These are phyloP conservation scores for Vaccinium myrtillus DNA, from an alignment of 148 eudicot species.

Conservation along the genomic window DNA sequence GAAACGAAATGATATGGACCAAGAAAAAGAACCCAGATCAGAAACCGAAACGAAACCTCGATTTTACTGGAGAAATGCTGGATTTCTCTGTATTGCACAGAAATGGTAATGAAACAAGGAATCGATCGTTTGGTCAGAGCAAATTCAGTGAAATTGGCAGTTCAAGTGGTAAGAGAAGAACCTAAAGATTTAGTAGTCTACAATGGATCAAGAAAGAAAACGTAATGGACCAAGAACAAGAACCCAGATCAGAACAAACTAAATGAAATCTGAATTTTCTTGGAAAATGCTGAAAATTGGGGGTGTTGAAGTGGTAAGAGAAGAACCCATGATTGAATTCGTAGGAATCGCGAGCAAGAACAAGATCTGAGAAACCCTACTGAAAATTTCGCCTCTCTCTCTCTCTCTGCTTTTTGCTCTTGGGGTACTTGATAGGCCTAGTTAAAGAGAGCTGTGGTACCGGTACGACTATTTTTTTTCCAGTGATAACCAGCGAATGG, in stretches of 20 bases:
- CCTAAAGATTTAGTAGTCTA: too few species aligned
- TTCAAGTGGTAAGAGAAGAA: too few species aligned
- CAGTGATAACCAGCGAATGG: neutral
- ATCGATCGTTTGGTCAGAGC: too few species aligned
- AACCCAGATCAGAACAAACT: neutral
- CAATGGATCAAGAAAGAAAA: too few species aligned
- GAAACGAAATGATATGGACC: neutral
- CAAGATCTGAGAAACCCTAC: slow-evolving; percentile 17
- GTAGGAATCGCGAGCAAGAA: neutral
- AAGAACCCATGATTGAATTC: neutral
- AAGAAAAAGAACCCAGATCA: slow-evolving; percentile 21
- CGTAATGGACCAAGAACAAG: neutral
- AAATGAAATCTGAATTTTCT: neutral
- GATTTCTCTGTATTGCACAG: neutral
- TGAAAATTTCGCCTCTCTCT: neutral
- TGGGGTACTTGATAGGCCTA: too few species aligned
- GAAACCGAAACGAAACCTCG: slow-evolving; percentile 19
- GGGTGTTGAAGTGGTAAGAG: neutral
- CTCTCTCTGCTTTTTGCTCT: neutral
- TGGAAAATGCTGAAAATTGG: neutral
- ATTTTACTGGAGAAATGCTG: neutral
- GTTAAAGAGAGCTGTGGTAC: neutral
- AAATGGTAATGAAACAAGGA: slow-evolving; percentile 3
- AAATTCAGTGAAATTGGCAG: too few species aligned
- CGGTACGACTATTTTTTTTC: neutral